Percentiles rank a stretch among this genome's conserved stretches.
Conservation (phyloP, 1,139 yeast species). For the Debaryomyces psychrophilus region DNA sequence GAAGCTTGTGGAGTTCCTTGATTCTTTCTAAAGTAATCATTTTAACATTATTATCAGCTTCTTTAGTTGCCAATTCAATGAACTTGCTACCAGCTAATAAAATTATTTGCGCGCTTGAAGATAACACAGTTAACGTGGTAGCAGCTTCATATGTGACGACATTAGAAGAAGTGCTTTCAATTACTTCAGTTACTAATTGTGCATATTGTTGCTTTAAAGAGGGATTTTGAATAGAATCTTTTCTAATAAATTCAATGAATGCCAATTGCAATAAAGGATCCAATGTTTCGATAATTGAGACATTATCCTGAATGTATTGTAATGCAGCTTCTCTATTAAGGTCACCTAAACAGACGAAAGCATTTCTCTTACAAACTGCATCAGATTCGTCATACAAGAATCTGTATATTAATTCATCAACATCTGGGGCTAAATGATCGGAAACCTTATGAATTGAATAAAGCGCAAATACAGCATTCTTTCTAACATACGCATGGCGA, state of each 20-base stretch:
- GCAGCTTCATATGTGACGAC: slow-evolving; percentile 94
- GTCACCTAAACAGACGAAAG: slow-evolving; percentile 84
- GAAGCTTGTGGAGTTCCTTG: slow-evolving; percentile 63
- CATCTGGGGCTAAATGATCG: slow-evolving; percentile 90
- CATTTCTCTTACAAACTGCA: slow-evolving; percentile 93
- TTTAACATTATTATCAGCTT: slow-evolving; percentile 91
- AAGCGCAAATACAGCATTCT: slow-evolving; percentile 93
- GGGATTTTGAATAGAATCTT: slow-evolving; percentile 69
- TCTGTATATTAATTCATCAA: slow-evolving; percentile 76
- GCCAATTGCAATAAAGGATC: slow-evolving; percentile 89
- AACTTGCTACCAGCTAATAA: slow-evolving; percentile 80
- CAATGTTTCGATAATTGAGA: slow-evolving; percentile 61
- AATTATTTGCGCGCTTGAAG: slow-evolving; percentile 69
- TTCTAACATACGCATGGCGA: slow-evolving; percentile 97
- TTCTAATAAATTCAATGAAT: slow-evolving; percentile 87
- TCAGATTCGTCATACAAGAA: slow-evolving; percentile 85
- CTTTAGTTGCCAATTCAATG: slow-evolving; percentile 86
- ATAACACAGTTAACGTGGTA: slow-evolving; percentile 73
- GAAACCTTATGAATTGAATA: slow-evolving; percentile 81
- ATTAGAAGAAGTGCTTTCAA: slow-evolving; percentile 69
- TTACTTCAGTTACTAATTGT: slow-evolving; percentile 68
- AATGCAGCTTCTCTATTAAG: slow-evolving; percentile 86
- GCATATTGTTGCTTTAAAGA: slow-evolving; percentile 72
- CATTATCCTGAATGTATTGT: slow-evolving; percentile 75
- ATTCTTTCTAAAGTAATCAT: slow-evolving; percentile 75